Base-by-base conservation (phyloP, 768 basidiomycete species). In the Gloeopeniophorella convolvens region DNA sequence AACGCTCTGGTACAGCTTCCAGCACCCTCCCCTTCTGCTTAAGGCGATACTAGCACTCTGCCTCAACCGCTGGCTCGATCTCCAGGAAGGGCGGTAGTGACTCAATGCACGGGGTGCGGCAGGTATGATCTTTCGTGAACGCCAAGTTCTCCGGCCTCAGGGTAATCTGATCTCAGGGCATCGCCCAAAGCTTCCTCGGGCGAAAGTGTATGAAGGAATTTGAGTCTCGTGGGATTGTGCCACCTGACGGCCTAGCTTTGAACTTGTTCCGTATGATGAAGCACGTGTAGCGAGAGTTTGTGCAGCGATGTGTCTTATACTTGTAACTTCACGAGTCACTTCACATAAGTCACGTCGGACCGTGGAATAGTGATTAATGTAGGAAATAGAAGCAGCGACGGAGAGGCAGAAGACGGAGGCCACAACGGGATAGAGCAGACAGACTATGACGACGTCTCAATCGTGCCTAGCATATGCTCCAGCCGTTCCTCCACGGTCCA, bases 401-500 rank as follows among this genome's bases (percentile, higher is more conserved):
- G 35, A 23, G 31, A 35, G 55, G 49, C 30, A 32, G 45, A 36
- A 42, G 8, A 45, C 10, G 48, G 40, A 58, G 31, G 34, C 35
- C 40, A 51, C 36, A 48, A 46, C 34, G 32, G 31, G 15, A 36
- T 15, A 46, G 26, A 13, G 27, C 33, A 18, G 42, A 59, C 59
- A 35, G 51, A 51, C 63, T 51, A 69, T 36, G 65, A 47, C 54
- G 63, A 26, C 15, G 59, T 62, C 39, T 61, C 63, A 52, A 71
- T 62, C 23, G 67, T 51, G 15, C 67, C 72, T 37, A 89, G 71
- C 82, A 89, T 82, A 52, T 79, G 78, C 54, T 89, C 87, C 47
- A 86, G 66, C 54, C 78, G 75, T 63, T 89, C 87, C 65, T 89
- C 87, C 7, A 87, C 76, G 18, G 82, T 82, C 80, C 82, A 83